phyloP scores from a whole-genome alignment of 192 early-diverging fungal species.

The Backusella macrospora region DNA sequence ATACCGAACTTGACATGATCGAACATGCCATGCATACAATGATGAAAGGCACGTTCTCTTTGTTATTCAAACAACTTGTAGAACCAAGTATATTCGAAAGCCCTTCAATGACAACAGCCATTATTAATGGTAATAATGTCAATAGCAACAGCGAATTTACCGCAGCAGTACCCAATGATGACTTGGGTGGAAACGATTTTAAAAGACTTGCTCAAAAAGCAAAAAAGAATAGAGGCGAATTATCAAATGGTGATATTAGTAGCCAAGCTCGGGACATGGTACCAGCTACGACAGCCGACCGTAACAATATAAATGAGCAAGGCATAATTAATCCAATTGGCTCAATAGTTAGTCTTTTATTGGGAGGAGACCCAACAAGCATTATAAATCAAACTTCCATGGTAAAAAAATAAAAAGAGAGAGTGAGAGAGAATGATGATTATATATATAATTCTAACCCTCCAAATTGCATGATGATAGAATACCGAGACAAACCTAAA shows the following conservation, averaged over 20 bases:
- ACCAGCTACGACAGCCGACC: neutral
- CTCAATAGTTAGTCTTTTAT: neutral
- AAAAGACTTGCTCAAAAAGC: constrained; percentile 14
- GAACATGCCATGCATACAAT: constrained; percentile 7
- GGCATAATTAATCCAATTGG: neutral
- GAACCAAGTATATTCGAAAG: constrained; percentile 5
- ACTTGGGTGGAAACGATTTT: constrained; percentile 9
- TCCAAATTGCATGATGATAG: too few relatives aligned
- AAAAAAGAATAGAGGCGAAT: neutral
- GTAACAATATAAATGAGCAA: neutral
- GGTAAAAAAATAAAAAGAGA: neutral
- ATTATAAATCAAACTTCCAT: constrained; percentile 7
- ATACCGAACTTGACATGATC: constrained; percentile 1
- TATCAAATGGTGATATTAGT: neutral
- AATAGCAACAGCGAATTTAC: neutral
- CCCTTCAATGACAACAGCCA: neutral
- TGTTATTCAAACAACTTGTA: neutral
- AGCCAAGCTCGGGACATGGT: neutral
- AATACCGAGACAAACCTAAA: neutral
- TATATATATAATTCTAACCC: too few relatives aligned
- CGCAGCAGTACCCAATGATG: neutral
- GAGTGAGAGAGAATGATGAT: neutral
- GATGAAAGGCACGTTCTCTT: constrained; percentile 3
- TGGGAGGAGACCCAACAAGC: neutral
- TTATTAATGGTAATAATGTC: constrained; percentile 2